Conservation (phyloP, 257 asterid species). For the Paraleonurus japonicus region DNA sequence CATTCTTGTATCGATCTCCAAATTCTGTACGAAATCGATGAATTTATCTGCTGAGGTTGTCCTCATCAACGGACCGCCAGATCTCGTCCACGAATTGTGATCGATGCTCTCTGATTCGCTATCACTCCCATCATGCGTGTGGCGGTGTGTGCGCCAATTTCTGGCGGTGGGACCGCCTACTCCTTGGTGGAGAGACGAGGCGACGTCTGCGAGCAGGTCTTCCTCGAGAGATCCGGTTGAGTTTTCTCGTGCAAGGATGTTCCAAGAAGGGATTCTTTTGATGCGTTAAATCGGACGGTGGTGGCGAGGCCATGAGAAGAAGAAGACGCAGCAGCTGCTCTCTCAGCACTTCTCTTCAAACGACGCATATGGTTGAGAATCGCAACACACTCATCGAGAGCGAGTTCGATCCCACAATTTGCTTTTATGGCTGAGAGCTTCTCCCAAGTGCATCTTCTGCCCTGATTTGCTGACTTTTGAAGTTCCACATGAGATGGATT, state of each 20-base stretch:
- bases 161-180: slow-evolving; percentile 20
- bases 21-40: slow-evolving; percentile 70
- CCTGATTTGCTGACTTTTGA: slow-evolving; percentile 89
- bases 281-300: slow-evolving; percentile 61
- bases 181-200: slow-evolving; percentile 52
- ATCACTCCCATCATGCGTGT: slow-evolving; percentile 68
- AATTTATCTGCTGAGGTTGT: slow-evolving; percentile 85
- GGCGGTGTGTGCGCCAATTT: slow-evolving; percentile 41
- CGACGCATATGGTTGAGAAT: slow-evolving; percentile 94
- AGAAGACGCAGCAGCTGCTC: slow-evolving; percentile 70
- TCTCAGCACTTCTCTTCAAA: slow-evolving; percentile 71
- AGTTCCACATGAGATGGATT: slow-evolving; percentile 79
- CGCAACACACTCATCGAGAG: slow-evolving; percentile 84
- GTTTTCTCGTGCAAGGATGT: slow-evolving; percentile 77
- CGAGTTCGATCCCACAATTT: slow-evolving; percentile 92
- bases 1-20: slow-evolving; percentile 43
- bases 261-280: slow-evolving; percentile 95
- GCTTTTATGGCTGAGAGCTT: slow-evolving; percentile 91
- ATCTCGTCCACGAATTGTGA: slow-evolving; percentile 72
- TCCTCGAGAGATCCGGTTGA: slow-evolving; percentile 93
- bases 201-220: slow-evolving; percentile 48
- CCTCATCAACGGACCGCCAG: slow-evolving; percentile 99
- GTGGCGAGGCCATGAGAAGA: slow-evolving; percentile 42
- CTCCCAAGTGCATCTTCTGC: slow-evolving; percentile 96
- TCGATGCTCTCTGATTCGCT: slow-evolving; percentile 78